Evolutionary conservation across 352 stramenopile species (phyloP).

Genomic region (Elongisporangium anandrum): DNA sequence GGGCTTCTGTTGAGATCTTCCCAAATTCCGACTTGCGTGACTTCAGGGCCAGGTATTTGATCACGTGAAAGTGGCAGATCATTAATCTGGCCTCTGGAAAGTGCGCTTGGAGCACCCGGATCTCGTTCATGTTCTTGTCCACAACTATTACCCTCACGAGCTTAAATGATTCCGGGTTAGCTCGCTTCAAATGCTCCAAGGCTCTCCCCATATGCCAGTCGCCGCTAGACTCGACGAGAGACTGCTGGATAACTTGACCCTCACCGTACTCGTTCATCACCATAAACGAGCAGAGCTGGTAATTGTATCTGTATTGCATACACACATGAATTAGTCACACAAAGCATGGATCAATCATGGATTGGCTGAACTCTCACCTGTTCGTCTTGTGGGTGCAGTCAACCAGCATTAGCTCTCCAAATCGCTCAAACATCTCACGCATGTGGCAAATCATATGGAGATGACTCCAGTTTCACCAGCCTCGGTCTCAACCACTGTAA

Average conservation of each 20-base stretch:
- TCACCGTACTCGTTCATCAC: conserved; percentile 14
- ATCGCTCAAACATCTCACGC: conserved; percentile 3
- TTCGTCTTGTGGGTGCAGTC: conserved; percentile 22
- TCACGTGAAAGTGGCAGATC: conserved; percentile 20
- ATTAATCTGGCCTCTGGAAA: conserved; percentile 12
- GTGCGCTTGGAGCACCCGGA: conserved; percentile 8
- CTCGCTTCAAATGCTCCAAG: conserved; percentile 14
- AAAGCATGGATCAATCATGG: conserved; percentile 5
- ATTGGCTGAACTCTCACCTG: too few species aligned
- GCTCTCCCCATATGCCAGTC: conserved; percentile 16
- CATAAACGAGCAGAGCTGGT: conserved; percentile 18
- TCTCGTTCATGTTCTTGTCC: conserved; percentile 26
- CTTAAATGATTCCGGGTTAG: conserved; percentile 3
- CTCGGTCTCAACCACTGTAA: conserved; percentile 4
- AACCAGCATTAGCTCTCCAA: conserved; percentile 10
- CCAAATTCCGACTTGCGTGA: conserved; percentile 10
- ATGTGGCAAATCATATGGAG: conserved; percentile 5
- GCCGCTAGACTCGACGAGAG: conserved; percentile 10
- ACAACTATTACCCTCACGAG: conserved; percentile 16
- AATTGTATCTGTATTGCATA: conserved; percentile 14
- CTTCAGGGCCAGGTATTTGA: conserved; percentile 14
- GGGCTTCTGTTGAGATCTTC: conserved; percentile 7
- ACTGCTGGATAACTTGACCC: conserved; percentile 11
- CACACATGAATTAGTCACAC: conserved; percentile 1
- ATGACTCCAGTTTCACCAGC: conserved; percentile 7